Evolutionary conservation across 2,329 filamentous ascomycete genomes (phyloP).

Genomic region (Pseudocercospora pini-densiflorae): DNA sequence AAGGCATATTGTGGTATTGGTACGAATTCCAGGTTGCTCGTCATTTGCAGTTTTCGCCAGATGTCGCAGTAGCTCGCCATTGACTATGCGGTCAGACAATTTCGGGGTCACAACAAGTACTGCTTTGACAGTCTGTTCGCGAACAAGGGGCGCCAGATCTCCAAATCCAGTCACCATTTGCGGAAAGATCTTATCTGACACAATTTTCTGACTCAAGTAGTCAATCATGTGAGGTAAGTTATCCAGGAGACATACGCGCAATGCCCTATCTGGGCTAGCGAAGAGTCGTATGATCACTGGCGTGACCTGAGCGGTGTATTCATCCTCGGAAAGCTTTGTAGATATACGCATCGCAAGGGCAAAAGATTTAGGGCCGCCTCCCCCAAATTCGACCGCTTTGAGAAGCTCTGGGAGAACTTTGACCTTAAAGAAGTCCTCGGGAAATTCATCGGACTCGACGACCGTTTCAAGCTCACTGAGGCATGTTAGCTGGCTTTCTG

Average conservation of each 20-base stretch:
- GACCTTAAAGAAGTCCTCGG: constrained; percentile 97
- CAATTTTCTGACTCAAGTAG: constrained; percentile 80
- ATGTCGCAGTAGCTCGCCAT: constrained; percentile 88
- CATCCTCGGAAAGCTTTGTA: constrained; percentile 82
- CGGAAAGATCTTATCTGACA: constrained; percentile 97
- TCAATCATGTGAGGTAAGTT: constrained; percentile 91
- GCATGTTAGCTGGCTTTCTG: neutral
- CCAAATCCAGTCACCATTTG: constrained; percentile 96
- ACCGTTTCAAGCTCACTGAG: constrained; percentile 76
- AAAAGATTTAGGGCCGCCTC: constrained; percentile 90
- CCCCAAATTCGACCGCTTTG: constrained; percentile 99
- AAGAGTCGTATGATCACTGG: constrained; percentile 89
- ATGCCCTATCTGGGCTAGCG: constrained; percentile 85
- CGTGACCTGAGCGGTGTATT: constrained; percentile 82
- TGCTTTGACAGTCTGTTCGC: constrained; percentile 95
- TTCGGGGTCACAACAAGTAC: constrained; percentile 87
- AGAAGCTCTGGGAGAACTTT: constrained; percentile 93
- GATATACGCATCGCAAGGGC: constrained; percentile 88
- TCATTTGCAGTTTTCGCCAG: constrained; percentile 97
- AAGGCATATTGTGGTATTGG: constrained; percentile 96
- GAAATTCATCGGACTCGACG: constrained; percentile 78
- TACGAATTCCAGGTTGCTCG: constrained; percentile 94
- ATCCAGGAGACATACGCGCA: constrained; percentile 88
- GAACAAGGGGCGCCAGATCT: constrained; percentile 84
- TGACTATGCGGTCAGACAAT: constrained; percentile 88